A percentile compares a stretch with the other conserved stretches of the same genome.
Evolutionary conservation across 768 basidiomycete genomes (phyloP).

Genomic region (Trametes elegans): DNA sequence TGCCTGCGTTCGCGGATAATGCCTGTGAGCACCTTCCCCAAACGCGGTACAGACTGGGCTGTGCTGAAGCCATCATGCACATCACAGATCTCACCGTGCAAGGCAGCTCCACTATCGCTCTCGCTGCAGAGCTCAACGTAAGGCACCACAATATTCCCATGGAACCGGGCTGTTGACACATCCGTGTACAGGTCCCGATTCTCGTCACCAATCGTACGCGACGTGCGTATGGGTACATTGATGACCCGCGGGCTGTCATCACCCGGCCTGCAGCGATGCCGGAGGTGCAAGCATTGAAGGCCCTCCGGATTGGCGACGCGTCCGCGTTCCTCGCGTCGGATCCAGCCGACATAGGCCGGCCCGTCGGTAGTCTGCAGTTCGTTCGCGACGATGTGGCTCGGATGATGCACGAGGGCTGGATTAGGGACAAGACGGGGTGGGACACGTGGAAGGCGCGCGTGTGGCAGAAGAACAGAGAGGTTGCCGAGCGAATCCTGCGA

Average conservation of each 20-base stretch:
- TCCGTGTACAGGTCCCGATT: slow-evolving; percentile 34
- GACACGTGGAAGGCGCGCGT: slow-evolving; percentile 30
- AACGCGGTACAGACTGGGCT: not conserved
- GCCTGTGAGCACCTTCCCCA: slow-evolving; percentile 25
- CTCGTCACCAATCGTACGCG: slow-evolving; percentile 40
- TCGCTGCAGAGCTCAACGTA: slow-evolving; percentile 41
- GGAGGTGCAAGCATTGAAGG: slow-evolving; percentile 38
- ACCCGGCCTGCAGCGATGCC: slow-evolving; percentile 40
- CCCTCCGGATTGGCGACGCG: slow-evolving; percentile 34
- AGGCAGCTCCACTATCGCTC: slow-evolving; percentile 41
- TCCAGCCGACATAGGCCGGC: slow-evolving; percentile 12
- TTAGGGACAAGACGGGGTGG: slow-evolving; percentile 27
- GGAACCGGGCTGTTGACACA: not conserved
- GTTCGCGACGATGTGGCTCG: slow-evolving; percentile 24
- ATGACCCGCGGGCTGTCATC: slow-evolving; percentile 36
- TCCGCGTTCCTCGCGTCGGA: slow-evolving; percentile 25
- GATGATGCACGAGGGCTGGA: slow-evolving; percentile 36
- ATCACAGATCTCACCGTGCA: slow-evolving; percentile 36
- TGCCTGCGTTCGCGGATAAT: slow-evolving; percentile 38
- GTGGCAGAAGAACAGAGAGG: slow-evolving; percentile 33
- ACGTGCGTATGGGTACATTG: slow-evolving; percentile 37
- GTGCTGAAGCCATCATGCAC: not conserved
- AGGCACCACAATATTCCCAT: not conserved
- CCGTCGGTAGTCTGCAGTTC: slow-evolving; percentile 18
- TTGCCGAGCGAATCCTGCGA: slow-evolving; percentile 32